Evolutionary conservation across 1,139 yeast species (phyloP).

Genomic region (Hansenula sp.): DNA sequence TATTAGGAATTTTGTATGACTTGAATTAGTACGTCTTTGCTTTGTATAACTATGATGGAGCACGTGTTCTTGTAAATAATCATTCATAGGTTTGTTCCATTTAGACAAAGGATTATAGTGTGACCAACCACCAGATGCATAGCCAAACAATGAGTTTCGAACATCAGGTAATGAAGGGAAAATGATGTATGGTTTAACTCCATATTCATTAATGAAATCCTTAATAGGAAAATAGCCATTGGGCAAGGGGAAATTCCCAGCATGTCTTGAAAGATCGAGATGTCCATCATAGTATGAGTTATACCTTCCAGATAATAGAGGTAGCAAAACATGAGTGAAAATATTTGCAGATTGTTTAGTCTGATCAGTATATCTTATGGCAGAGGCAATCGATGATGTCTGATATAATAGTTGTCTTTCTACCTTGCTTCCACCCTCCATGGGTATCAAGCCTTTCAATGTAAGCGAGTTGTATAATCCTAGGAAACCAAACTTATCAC

Average conservation of each 20-base stretch:
- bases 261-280: not conserved
- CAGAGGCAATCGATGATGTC: conserved; percentile 58
- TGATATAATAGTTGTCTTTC: conserved; percentile 44
- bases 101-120: conserved; percentile 39
- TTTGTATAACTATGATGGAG: conserved; percentile 23
- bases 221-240: conserved; percentile 31
- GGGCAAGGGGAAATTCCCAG: conserved; percentile 17
- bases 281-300: not conserved
- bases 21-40: conserved; percentile 32
- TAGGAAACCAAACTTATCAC: conserved; percentile 44
- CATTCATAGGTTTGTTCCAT: conserved; percentile 16
- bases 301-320: conserved; percentile 30
- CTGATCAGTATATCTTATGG: conserved; percentile 31
- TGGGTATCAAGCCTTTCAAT: conserved; percentile 31
- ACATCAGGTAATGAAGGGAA: conserved; percentile 51
- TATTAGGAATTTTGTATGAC: conserved; percentile 44
- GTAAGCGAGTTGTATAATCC: conserved; percentile 41
- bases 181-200: conserved; percentile 40
- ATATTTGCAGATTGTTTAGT: conserved; percentile 37
- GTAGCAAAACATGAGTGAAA: conserved; percentile 55
- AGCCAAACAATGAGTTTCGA: conserved; percentile 39
- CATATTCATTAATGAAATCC: conserved; percentile 25
- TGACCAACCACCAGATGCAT: conserved; percentile 50
- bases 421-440: conserved; percentile 6
- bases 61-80: conserved; percentile 4